Evolutionary conservation across 2,329 filamentous ascomycete species (phyloP), one percentile per base, ranked within the genome.

Genomic region (Calonectria multiphialidica): DNA sequence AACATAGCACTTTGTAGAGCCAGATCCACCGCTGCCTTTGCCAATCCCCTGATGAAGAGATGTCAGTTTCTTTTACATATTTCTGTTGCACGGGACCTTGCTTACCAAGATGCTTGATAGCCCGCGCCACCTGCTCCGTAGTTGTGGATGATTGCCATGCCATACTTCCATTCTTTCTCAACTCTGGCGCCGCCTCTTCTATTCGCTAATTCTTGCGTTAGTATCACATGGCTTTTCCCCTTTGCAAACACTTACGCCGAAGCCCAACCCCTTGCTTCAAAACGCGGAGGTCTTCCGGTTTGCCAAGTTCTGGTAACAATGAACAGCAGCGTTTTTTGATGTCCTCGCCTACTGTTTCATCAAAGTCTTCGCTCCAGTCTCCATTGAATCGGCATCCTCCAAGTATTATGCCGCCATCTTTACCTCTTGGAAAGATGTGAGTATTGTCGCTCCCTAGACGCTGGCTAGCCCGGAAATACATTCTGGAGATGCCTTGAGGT

Each of bases 381-480:
- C 77, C 77, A 42, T 83, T 77, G 33, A 82, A 72, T 25, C 81
- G 75, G 57, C 81, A 83, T 0, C 82, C 83, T 1, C 82, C 2
- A 2, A 66, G 63, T 3, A 66, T 49, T 21, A 66, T 66, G 6
- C 63, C 63, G 1, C 63, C 63, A 15, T 49, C 63, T 15, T 42
- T 49, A 12, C 45, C 45, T 40, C 63, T 42, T 3, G 50, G 63
- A n/a, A 66, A 66, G 5, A 66, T 37, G 25, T 66, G 50, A 2
- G 63, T 66, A 10, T 49, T 66, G 4, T 30, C 35, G 7, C 40
- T 66, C 37, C 50, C 63, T n/a, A 66, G 33, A 5, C 47, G 63
- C 13, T 49, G 33, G 16, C 84, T 84, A 0, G 83, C 82, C 42
- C 85, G 83, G 74, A 87, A 82, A 68, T 83, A 82, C 85, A 87